These are phyloP conservation scores for Apophysomyces elegans DNA, from an alignment of 371 early-diverging fungal genomes.

Conservation along the genomic window DNA sequence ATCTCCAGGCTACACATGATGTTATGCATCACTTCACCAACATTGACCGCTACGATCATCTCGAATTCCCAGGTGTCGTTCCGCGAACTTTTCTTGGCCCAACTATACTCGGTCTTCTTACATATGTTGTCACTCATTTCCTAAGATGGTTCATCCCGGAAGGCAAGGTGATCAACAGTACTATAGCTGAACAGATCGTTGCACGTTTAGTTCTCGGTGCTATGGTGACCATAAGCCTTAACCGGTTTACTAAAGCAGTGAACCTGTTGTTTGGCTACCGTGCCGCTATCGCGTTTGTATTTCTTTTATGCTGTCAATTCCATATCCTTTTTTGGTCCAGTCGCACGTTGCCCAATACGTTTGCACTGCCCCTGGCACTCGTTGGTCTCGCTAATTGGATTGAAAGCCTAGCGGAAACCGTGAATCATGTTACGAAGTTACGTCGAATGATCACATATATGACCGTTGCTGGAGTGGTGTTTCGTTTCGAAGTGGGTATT, in stretches of 20 bases:
- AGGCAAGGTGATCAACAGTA: not conserved
- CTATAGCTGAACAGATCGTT: slow-evolving; percentile 29
- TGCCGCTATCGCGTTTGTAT: slow-evolving; percentile 59
- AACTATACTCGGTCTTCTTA: slow-evolving; percentile 46
- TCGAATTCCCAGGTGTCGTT: slow-evolving; percentile 92
- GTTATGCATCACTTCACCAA: slow-evolving; percentile 61
- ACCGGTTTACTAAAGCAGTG: slow-evolving; percentile 51
- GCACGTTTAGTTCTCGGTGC: slow-evolving; percentile 64
- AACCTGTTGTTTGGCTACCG: slow-evolving; percentile 57
- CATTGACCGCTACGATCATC: slow-evolving; percentile 70
- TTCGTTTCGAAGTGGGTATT: slow-evolving; percentile 83
- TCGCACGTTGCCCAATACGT: slow-evolving; percentile 85
- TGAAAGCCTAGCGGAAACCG: slow-evolving; percentile 21
- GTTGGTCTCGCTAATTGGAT: slow-evolving; percentile 48
- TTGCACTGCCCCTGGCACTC: slow-evolving; percentile 75
- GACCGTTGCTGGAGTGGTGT: slow-evolving; percentile 68
- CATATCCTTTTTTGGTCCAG: slow-evolving; percentile 89
- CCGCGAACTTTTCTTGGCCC: slow-evolving; percentile 92
- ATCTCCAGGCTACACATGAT: slow-evolving; percentile 91
- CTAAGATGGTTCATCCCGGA: slow-evolving; percentile 9
- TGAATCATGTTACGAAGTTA: slow-evolving; percentile 30
- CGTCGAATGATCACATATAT: slow-evolving; percentile 60
- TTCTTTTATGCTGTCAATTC: slow-evolving; percentile 77
- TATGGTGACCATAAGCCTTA: slow-evolving; percentile 40
- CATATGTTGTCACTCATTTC: not conserved